phyloP scores from a whole-genome alignment of 1,284 basidiomycete species.

The Apiotrichum gamsii region DNA sequence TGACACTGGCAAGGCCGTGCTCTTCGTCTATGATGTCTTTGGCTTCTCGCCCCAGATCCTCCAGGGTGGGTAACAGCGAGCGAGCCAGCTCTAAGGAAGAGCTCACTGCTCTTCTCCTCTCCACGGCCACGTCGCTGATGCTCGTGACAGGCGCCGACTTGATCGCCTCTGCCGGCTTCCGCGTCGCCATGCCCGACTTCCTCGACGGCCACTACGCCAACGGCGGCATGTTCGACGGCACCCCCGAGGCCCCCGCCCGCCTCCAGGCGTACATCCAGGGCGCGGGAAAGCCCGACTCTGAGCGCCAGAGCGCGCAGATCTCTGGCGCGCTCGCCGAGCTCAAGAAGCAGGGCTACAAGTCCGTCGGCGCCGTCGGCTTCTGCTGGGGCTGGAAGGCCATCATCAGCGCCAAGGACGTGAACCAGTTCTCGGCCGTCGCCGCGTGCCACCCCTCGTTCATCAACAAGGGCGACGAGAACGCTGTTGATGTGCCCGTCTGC shows the following conservation, averaged over 20 bases:
- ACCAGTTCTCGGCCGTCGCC: conserved; percentile 32
- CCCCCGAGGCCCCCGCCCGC: conserved; percentile 22
- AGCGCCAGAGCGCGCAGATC: conserved; percentile 34
- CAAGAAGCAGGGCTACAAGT: conserved; percentile 34
- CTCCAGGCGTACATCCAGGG: conserved; percentile 31
- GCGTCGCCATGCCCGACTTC: conserved; percentile 50
- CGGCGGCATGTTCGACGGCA: conserved; percentile 34
- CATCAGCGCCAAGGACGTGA: conserved; percentile 18
- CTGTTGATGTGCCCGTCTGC: conserved; percentile 43
- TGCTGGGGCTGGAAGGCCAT: conserved; percentile 48
- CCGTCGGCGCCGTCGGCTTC: conserved; percentile 45
- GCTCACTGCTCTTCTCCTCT: neutral
- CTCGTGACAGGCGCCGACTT: conserved; percentile 46
- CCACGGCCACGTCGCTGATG: neutral
- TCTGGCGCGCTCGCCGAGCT: conserved; percentile 36
- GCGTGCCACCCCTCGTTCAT: conserved; percentile 31
- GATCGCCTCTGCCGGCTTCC: conserved; percentile 42
- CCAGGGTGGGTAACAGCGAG: conserved; percentile 40
- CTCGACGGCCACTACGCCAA: conserved; percentile 45
- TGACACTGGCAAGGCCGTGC: conserved; percentile 33
- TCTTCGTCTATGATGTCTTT: conserved; percentile 42
- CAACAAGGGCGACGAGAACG: conserved; percentile 41
- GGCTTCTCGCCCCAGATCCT: conserved; percentile 49
- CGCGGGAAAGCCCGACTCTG: conserved; percentile 32
- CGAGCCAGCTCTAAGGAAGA: neutral